A percentile compares a stretch with the other conserved stretches of the same genome.
Evolutionary conservation across 352 stramenopile genomes (phyloP).

Genomic region (Phytophthora sansomeana): DNA sequence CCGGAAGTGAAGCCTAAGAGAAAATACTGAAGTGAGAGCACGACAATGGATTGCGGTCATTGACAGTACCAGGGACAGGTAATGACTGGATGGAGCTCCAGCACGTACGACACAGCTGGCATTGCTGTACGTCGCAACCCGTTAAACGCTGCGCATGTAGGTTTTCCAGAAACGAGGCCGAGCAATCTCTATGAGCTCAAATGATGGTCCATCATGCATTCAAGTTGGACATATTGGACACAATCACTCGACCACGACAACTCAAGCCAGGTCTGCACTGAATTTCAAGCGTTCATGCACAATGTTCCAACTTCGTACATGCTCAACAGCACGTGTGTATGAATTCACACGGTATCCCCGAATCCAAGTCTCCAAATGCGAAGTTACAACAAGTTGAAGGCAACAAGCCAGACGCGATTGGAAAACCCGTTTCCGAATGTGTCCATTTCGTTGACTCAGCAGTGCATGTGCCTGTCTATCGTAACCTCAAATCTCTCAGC

Average conservation of each 20-base stretch:
- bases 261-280: too few relatives aligned
- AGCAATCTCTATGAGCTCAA: slow-evolving; percentile 13
- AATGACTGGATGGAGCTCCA: slow-evolving; percentile 23
- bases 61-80: slow-evolving; percentile 2
- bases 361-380: too few relatives aligned
- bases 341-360: too few relatives aligned
- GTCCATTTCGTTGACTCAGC: too few relatives aligned
- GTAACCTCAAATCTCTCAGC: slow-evolving; percentile 14
- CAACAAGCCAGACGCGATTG: background rate
- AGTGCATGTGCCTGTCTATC: slow-evolving; percentile 7
- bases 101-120: slow-evolving; percentile 17
- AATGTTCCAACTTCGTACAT: background rate
- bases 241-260: too few relatives aligned
- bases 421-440: too few relatives aligned
- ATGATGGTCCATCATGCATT: too few relatives aligned
- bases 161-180: slow-evolving; percentile 17
- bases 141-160: too few relatives aligned
- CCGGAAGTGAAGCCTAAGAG: background rate
- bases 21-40: slow-evolving; percentile 18
- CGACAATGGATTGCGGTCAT: background rate
- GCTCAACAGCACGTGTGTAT: background rate
- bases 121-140: slow-evolving; percentile 24
- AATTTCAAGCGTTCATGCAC: background rate
- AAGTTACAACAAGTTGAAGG: background rate
- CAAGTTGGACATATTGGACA: too few relatives aligned